Evolutionary conservation across 306 rosid genomes (phyloP).

Genomic region (Begonia masoniana): DNA sequence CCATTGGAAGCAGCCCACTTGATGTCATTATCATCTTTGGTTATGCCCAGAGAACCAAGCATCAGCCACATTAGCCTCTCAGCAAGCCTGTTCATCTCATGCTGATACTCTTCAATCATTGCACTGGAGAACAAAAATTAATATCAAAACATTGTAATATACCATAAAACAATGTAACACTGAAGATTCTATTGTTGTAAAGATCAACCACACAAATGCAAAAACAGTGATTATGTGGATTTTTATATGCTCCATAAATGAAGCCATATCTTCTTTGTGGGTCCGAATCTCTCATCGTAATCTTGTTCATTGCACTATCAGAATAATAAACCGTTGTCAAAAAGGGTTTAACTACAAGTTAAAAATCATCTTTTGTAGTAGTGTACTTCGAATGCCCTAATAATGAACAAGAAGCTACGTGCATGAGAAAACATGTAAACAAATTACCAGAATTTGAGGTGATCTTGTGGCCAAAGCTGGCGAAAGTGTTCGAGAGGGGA

Average conservation of each 20-base stretch:
- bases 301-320: not conserved
- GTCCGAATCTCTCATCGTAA: not conserved
- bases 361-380: not conserved
- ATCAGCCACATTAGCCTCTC: conserved; percentile 15
- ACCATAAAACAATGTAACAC: too few relatives aligned
- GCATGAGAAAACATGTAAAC: not conserved
- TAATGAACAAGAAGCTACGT: not conserved
- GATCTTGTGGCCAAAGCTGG: conserved; percentile 39
- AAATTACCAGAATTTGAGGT: conserved; percentile 30
- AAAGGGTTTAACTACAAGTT: not conserved
- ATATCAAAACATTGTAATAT: not conserved
- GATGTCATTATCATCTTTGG: conserved; percentile 7
- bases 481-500: conserved; percentile 25
- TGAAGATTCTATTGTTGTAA: too few relatives aligned
- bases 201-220: too few relatives aligned
- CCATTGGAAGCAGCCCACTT: conserved; percentile 12
- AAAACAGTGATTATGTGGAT: not conserved
- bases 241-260: not conserved
- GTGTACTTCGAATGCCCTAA: not conserved
- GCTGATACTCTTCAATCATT: conserved; percentile 29
- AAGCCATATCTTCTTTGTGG: not conserved
- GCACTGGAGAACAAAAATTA: conserved; percentile 11
- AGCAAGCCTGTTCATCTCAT: conserved; percentile 17
- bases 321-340: not conserved
- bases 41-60: conserved; percentile 23